phyloP scores from a whole-genome alignment of 352 stramenopile species.

The Phytophthora sp. region DNA sequence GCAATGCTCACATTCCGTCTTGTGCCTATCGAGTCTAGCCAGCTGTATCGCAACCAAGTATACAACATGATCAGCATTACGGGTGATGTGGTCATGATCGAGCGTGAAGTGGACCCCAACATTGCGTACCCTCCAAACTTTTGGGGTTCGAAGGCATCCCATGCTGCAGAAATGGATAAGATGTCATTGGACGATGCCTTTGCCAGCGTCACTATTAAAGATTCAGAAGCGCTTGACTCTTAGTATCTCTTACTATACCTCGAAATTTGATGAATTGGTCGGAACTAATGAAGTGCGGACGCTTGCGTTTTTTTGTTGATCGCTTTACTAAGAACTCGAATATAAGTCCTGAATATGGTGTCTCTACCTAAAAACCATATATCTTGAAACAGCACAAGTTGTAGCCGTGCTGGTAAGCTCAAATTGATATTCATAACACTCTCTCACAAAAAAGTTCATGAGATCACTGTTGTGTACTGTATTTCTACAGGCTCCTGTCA shows the following conservation, averaged over 20 bases:
- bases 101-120: constrained; percentile 54
- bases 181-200: constrained; percentile 24
- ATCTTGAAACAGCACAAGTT: too few species aligned
- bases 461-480: too few species aligned
- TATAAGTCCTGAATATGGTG: too few species aligned
- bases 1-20: constrained; percentile 89
- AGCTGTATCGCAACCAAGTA: constrained; percentile 89
- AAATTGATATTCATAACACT: too few species aligned
- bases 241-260: background rate
- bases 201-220: constrained; percentile 7
- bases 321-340: too few species aligned
- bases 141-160: constrained; percentile 40
- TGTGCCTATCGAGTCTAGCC: constrained; percentile 87
- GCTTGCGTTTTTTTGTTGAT: too few species aligned
- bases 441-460: too few species aligned
- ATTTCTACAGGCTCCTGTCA: too few species aligned
- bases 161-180: constrained; percentile 17
- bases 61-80: constrained; percentile 94
- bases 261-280: too few species aligned
- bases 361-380: too few species aligned
- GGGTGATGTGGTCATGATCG: constrained; percentile 84
- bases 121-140: constrained; percentile 32
- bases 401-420: too few species aligned
- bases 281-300: too few species aligned
- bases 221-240: background rate